phyloP scores from a whole-genome alignment of 202 grass and related monocot genomes.

The Schoenoplectus triqueter region DNA sequence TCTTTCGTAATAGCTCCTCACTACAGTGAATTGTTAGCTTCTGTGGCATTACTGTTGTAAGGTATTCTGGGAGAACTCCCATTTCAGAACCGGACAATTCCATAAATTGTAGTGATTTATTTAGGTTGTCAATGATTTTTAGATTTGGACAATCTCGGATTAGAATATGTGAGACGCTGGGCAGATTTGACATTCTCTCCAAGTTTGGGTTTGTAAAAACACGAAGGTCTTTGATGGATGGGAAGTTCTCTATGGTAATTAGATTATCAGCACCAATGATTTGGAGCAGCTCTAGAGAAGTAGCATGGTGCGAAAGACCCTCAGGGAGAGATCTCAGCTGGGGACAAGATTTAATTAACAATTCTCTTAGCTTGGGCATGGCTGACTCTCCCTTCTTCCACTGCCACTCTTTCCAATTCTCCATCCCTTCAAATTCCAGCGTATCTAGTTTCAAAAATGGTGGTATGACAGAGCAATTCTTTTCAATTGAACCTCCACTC shows the following conservation, averaged over 20 bases:
- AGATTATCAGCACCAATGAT: background rate
- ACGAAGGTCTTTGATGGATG: background rate
- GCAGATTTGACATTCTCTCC: conserved; percentile 31
- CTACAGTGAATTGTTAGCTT: conserved; percentile 33
- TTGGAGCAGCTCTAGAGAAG: conserved; percentile 7
- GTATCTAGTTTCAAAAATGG: conserved; percentile 28
- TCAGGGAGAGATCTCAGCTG: conserved; percentile 37
- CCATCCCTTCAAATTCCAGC: conserved; percentile 31
- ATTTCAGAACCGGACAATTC: background rate
- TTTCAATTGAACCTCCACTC: background rate
- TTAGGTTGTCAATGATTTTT: conserved; percentile 1
- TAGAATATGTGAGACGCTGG: conserved; percentile 16
- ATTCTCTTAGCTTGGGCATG: conserved; percentile 34
- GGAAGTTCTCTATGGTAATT: no score
- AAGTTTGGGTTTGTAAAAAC: conserved; percentile 30
- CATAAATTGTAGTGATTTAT: background rate
- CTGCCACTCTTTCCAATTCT: conserved; percentile 42
- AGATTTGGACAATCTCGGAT: conserved; percentile 22
- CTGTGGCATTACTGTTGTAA: background rate
- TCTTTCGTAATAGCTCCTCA: conserved; percentile 13
- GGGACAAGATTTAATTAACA: conserved; percentile 32
- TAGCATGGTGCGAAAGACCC: conserved; percentile 41
- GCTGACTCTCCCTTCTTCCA: conserved; percentile 34
- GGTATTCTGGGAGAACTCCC: conserved; percentile 20
- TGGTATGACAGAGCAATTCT: background rate